A percentile compares a stretch with the other conserved stretches of the same genome.
Conservation (phyloP, 768 basidiomycete species). For the Suillus lakei region DNA sequence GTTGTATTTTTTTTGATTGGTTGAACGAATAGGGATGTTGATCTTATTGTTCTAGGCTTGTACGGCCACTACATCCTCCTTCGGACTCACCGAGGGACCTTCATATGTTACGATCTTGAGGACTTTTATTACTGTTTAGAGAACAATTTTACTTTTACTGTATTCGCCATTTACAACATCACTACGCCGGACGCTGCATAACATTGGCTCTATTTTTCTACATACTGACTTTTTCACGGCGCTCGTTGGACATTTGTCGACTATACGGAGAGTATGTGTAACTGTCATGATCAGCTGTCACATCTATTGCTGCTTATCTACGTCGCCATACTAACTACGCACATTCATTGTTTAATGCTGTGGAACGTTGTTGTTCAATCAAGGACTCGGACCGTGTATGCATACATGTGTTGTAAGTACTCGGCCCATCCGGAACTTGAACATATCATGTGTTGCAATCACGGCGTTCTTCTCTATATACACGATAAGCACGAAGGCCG, state of each 20-base stretch:
- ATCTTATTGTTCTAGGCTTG: background rate
- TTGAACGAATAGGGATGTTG: background rate
- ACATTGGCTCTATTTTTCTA: background rate
- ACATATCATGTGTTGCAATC: background rate
- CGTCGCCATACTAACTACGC: background rate
- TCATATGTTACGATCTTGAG: conserved; percentile 5
- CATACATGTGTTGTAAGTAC: background rate
- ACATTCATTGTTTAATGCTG: background rate
- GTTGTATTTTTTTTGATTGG: background rate
- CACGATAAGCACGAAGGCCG: background rate
- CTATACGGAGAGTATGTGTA: background rate
- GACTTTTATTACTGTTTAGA: conserved; percentile 2
- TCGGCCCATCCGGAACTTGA: too few species aligned
- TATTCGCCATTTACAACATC: background rate
- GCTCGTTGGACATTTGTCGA: background rate
- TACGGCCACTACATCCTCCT: conserved; percentile 1
- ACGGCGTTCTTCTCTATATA: background rate
- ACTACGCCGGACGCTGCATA: background rate
- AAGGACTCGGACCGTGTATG: background rate
- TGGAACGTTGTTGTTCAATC: background rate
- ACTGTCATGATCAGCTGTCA: background rate
- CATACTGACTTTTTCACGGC: background rate
- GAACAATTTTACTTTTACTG: background rate
- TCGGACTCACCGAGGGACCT: background rate
- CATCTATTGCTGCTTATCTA: background rate